Evolutionary conservation across 495 filamentous ascomycete species (phyloP), one percentile per base, ranked within the genome.

Genomic region (Aspergillus campestris): DNA sequence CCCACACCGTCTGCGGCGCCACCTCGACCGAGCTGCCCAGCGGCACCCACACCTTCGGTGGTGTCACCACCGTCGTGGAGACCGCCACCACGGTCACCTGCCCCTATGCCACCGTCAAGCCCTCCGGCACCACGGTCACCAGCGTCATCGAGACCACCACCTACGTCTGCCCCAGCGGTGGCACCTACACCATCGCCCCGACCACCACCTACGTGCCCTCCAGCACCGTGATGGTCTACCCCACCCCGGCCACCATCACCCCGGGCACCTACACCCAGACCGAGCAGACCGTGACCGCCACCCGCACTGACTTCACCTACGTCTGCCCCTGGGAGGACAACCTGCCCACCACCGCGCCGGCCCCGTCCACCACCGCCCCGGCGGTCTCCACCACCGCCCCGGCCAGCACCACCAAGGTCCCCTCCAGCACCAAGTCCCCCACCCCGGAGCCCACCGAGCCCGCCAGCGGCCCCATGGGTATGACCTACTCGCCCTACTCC

Each of bases 401-500:
- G 47, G 44, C 46, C 18, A 36, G 50, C 35, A 52, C 58, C 34
- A 50, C 56, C 46, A 42, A 45, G 42, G 36, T 49, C 45, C 34
- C 49, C 31, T 38, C 52, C 18, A 46, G 48, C 47, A 40, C 50
- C 35, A 38, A 32, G 36, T 44, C 54, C 28, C 12, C 48, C 32
- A 48, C 44, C 41, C 42, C 44, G 31, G 52, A 34, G 44, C 32
- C 51, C 43, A 40, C 55, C 7, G 45, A 38, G 34, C 13, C 57
- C 39, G 44, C 46, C 35, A 48, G 73, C 42, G 63, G 74, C 64
- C 74, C 81, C 60, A 95, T 86, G 82, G 86, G 83, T 71, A 88
- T 96, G 59, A 87, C 92, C 53, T 97, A 95, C 79, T 89, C 87
- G 34, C 87, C 90, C 13, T 97, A 89, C 73, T 70, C 71, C 56